phyloP scores from a whole-genome alignment of 106 monocot species.

The Triglochin maritima region DNA sequence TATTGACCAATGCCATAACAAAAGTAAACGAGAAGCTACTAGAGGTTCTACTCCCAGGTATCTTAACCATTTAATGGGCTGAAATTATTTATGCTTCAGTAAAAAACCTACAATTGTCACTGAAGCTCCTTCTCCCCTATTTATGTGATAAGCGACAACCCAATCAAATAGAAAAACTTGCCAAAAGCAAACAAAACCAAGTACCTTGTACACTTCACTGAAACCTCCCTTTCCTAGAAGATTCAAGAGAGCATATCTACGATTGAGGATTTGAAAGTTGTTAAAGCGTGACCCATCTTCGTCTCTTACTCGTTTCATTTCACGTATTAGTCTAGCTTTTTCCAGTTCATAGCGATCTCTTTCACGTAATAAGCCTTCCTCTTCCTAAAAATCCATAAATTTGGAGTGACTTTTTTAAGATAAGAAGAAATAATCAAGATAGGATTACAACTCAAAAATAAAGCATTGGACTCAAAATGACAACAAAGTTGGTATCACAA shows the following conservation, averaged over 20 bases:
- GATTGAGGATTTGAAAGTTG: constrained; percentile 89
- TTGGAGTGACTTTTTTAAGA: background rate
- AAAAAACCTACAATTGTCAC: background rate
- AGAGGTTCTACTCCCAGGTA: no score
- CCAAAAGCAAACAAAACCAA: no score
- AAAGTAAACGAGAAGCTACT: background rate
- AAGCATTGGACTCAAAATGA: background rate
- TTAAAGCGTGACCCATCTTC: constrained; percentile 99
- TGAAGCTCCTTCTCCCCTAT: background rate
- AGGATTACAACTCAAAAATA: background rate
- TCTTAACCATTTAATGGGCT: background rate
- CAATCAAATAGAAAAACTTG: no score
- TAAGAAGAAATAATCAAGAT: constrained; percentile 1
- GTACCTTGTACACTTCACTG: constrained; percentile 98
- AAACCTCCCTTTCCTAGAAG: constrained; percentile 99
- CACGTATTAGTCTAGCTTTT: constrained; percentile 90
- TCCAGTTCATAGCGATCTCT: constrained; percentile 93
- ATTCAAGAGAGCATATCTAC: constrained; percentile 92
- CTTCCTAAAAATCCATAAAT: constrained; percentile 47
- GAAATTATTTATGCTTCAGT: background rate
- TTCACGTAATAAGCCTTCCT: constrained; percentile 65
- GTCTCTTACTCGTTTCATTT: constrained; percentile 98
- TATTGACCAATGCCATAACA: constrained; percentile 23
- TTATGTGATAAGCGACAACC: no score
- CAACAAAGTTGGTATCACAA: background rate